Conservation (phyloP, 768 basidiomycete genomes). For the Austroboletus eburneus region DNA sequence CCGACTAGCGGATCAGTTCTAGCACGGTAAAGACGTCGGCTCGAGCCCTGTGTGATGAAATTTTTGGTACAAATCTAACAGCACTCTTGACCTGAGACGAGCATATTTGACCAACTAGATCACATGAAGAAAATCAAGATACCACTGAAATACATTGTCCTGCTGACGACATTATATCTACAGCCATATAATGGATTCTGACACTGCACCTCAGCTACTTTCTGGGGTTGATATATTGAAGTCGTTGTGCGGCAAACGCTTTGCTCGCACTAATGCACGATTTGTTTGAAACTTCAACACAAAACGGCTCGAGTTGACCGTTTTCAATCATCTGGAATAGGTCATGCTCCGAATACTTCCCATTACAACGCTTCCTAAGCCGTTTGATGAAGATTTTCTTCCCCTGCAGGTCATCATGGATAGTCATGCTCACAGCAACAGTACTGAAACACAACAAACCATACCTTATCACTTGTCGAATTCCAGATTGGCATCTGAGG, state of each 20-base stretch:
- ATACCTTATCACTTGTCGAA: constrained; percentile 35
- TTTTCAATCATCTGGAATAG: constrained; percentile 37
- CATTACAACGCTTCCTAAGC: constrained; percentile 34
- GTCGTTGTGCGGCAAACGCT: constrained; percentile 20
- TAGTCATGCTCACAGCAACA: background rate
- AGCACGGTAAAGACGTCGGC: too few species aligned
- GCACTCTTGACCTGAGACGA: too few species aligned
- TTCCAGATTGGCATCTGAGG: constrained; percentile 37
- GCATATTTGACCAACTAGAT: too few species aligned
- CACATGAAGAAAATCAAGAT: too few species aligned
- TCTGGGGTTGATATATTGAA: constrained; percentile 14
- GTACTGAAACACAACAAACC: background rate
- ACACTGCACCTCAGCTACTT: too few species aligned
- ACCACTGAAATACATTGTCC: too few species aligned
- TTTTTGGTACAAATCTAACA: too few species aligned
- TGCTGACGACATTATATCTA: too few species aligned
- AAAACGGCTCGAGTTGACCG: constrained; percentile 44
- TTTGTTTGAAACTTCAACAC: constrained; percentile 34
- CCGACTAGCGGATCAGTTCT: too few species aligned
- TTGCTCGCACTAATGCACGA: constrained; percentile 16
- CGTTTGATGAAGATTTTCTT: constrained; percentile 34
- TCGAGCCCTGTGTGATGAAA: too few species aligned
- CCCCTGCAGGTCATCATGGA: constrained; percentile 16
- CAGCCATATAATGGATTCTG: too few species aligned
- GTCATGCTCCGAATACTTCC: constrained; percentile 28